A percentile compares a stretch with the other conserved stretches of the same genome.
These are phyloP conservation scores for Ophiocytium majus DNA, from an alignment of 352 stramenopile genomes.

Conservation along the genomic window DNA sequence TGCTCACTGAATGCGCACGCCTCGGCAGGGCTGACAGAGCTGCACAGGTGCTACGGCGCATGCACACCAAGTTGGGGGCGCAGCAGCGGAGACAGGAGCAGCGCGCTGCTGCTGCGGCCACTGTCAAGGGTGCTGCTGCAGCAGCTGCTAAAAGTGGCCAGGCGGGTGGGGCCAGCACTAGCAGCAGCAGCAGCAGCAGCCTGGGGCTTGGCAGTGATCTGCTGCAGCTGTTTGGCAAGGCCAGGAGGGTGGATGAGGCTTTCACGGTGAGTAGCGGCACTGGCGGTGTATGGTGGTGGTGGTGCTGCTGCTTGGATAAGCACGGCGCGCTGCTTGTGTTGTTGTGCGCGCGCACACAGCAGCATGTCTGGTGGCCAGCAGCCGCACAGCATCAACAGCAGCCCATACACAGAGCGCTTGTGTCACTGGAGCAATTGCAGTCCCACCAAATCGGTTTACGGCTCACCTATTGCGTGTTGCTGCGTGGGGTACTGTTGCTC, in stretches of 20 bases:
- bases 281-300: too few species aligned
- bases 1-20: constrained; percentile 46
- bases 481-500: too few species aligned
- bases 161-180: background rate
- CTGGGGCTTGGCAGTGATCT: constrained; percentile 30
- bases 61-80: constrained; percentile 7
- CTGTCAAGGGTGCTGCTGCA: background rate
- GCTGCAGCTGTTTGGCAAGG: constrained; percentile 49
- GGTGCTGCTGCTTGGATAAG: too few species aligned
- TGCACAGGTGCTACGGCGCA: constrained; percentile 27
- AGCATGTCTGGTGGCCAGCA: too few species aligned
- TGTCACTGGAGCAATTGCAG: too few species aligned
- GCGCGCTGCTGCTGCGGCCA: background rate
- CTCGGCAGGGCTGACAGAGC: constrained; percentile 41
- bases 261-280: constrained; percentile 25
- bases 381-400: too few species aligned
- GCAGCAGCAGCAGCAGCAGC: constrained; percentile 19
- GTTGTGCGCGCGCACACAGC: too few species aligned
- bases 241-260: constrained; percentile 39
- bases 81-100: constrained; percentile 17
- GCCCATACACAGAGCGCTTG: too few species aligned
- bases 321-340: too few species aligned
- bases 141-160: constrained; percentile 12
- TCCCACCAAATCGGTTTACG: too few species aligned
- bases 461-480: too few species aligned